Conservation (phyloP, 805 yeast genomes). For the Candida chauliodis region DNA sequence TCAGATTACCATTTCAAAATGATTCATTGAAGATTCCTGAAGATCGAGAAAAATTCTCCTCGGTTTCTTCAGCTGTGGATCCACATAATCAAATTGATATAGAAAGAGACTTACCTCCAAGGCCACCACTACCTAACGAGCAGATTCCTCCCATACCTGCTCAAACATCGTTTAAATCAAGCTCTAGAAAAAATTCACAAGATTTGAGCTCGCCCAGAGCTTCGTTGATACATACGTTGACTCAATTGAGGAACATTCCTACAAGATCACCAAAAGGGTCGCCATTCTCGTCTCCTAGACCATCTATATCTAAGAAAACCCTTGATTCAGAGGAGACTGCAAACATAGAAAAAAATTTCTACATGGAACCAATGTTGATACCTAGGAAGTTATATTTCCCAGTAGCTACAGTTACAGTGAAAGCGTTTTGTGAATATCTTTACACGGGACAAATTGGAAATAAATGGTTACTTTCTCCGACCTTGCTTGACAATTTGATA, state of each 20-base stretch:
- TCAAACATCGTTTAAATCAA: constrained; percentile 28
- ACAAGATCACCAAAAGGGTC: constrained; percentile 34
- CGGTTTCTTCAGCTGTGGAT: constrained; percentile 18
- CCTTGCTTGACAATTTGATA: constrained; percentile 59
- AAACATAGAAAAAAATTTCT: constrained; percentile 31
- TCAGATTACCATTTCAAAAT: constrained; percentile 72
- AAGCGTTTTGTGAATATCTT: constrained; percentile 67
- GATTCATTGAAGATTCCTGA: not conserved
- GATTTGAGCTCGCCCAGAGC: constrained; percentile 39
- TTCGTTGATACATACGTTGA: constrained; percentile 38
- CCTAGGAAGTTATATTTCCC: constrained; percentile 73
- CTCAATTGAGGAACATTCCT: constrained; percentile 37
- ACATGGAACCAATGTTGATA: constrained; percentile 57
- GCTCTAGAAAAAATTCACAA: constrained; percentile 34
- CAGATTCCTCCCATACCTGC: constrained; percentile 44
- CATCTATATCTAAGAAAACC: constrained; percentile 36
- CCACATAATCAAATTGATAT: constrained; percentile 19
- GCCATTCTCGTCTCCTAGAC: constrained; percentile 46
- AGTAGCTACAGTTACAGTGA: constrained; percentile 55
- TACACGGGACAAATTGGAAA: constrained; percentile 79
- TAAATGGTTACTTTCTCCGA: constrained; percentile 69
- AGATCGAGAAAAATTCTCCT: constrained; percentile 7
- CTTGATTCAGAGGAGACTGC: constrained; percentile 13
- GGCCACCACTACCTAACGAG: constrained; percentile 52
- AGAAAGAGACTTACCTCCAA: constrained; percentile 50